Conservation (phyloP, 306 rosid species). For the Citrullus mucosospermus region DNA sequence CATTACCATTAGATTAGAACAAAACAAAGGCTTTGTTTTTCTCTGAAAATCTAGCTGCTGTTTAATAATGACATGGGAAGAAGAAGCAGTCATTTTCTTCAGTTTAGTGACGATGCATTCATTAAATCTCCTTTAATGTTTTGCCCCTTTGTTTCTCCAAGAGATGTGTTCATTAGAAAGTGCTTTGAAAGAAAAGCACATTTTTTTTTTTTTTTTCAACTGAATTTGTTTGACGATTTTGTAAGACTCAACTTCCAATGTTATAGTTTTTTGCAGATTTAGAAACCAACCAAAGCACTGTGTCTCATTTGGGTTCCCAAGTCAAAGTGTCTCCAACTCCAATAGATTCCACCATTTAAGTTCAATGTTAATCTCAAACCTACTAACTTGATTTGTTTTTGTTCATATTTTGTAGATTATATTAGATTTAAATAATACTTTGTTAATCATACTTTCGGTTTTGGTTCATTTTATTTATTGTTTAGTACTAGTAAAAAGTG, state of each 20-base stretch:
- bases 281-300: neutral
- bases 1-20: neutral
- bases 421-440: no score
- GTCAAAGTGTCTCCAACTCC: neutral
- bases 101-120: neutral
- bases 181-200: neutral
- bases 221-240: neutral
- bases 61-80: neutral
- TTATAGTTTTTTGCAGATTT: neutral
- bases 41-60: neutral
- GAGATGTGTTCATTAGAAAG: neutral
- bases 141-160: neutral
- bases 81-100: neutral
- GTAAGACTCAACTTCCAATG: neutral
- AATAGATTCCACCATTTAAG: neutral
- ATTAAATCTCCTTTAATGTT: neutral
- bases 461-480: no score
- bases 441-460: no score
- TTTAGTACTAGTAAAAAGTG: no score
- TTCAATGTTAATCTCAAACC: neutral
- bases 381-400: neutral
- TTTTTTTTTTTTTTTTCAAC: neutral
- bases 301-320: neutral
- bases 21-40: neutral
- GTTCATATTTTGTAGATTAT: neutral